A percentile compares a stretch with the other conserved stretches of the same genome.
Evolutionary conservation across 1,139 yeast genomes (phyloP).

Genomic region (Geotrichum aggregatum): DNA sequence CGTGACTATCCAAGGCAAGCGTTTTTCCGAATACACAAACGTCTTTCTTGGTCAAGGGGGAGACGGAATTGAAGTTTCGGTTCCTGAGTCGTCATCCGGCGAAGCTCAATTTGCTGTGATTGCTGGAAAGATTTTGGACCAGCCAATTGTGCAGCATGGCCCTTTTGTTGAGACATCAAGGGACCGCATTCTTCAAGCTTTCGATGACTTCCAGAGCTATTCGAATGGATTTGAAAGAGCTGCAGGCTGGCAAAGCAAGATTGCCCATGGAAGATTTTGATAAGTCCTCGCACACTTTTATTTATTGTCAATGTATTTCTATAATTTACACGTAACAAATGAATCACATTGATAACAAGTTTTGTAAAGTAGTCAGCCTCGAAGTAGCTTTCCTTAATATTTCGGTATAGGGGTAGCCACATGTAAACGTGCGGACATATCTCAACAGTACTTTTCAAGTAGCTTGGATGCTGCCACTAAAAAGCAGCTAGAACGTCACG

Average conservation of each 20-base stretch:
- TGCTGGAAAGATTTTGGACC: conserved; percentile 75
- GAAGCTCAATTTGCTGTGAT: conserved; percentile 59
- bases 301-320: too few relatives aligned
- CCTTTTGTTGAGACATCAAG: conserved; percentile 74
- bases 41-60: conserved; percentile 41
- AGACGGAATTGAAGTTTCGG: conserved; percentile 30
- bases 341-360: too few relatives aligned
- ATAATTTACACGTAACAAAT: too few relatives aligned
- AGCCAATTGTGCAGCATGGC: conserved; percentile 79
- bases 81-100: conserved; percentile 31
- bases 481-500: too few relatives aligned
- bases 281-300: too few relatives aligned
- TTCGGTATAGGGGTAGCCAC: too few relatives aligned
- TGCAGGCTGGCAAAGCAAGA: conserved; percentile 62
- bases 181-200: conserved; percentile 62
- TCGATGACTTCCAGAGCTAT: conserved; percentile 63
- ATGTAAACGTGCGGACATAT: too few relatives aligned
- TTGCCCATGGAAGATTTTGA: conserved; percentile 39
- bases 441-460: too few relatives aligned
- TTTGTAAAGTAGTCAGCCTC: too few relatives aligned
- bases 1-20: conserved; percentile 43
- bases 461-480: too few relatives aligned
- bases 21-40: conserved; percentile 44
- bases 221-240: conserved; percentile 72
- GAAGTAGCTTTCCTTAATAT: too few relatives aligned